These are phyloP conservation scores for Didymella sp. DNA, from an alignment of 2,329 filamentous ascomycete genomes.

Conservation along the genomic window DNA sequence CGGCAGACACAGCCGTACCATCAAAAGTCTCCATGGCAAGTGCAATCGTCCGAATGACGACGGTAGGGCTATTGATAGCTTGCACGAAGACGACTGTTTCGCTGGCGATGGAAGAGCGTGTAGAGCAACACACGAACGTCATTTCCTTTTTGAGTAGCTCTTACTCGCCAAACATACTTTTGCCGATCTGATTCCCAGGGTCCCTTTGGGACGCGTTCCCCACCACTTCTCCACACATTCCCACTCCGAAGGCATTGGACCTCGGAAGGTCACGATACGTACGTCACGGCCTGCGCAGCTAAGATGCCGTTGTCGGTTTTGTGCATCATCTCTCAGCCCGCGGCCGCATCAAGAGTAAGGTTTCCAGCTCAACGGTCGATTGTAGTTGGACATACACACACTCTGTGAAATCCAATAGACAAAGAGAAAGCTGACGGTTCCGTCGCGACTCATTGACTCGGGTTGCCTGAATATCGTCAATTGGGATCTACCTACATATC, in stretches of 20 bases:
- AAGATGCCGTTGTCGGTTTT: conserved; percentile 1
- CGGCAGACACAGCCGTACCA: conserved; percentile 7
- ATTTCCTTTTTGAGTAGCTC: background rate
- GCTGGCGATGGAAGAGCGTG: background rate
- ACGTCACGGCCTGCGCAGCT: conserved; percentile 18
- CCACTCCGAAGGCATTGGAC: conserved; percentile 7
- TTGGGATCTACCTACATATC: background rate
- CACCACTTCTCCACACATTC: conserved; percentile 16
- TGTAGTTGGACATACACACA: background rate
- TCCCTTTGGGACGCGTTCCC: conserved; percentile 3
- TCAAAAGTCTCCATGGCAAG: conserved; percentile 1
- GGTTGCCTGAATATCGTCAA: background rate
- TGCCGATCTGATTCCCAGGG: conserved; percentile 12
- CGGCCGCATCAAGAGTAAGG: background rate
- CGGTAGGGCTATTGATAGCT: conserved; percentile 6
- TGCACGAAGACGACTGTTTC: background rate
- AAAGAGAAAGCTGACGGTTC: background rate
- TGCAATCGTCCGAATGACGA: conserved; percentile 6
- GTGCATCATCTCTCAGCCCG: background rate
- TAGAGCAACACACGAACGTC: conserved; percentile 3
- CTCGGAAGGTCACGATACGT: conserved; percentile 6
- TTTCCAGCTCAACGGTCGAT: background rate
- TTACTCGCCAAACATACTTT: conserved; percentile 10
- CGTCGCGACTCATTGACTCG: background rate
- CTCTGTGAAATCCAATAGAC: background rate